Conservation (phyloP, 495 filamentous ascomycete species). For the Hypoxylon subgilvum region DNA sequence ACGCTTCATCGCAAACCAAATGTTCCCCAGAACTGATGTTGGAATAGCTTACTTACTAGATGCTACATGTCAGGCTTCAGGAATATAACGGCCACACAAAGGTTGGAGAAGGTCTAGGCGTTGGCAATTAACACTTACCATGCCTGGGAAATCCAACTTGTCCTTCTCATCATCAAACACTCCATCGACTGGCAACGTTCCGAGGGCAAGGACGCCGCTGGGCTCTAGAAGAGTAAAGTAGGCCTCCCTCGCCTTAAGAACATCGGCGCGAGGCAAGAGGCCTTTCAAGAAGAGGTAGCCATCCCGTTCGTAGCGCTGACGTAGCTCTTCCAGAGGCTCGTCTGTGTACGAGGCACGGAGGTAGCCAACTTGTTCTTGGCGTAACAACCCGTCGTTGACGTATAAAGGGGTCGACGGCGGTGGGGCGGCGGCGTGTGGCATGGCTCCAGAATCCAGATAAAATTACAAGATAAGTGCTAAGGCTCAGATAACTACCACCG, state of each 20-base stretch:
- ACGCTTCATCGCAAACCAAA: too few relatives aligned
- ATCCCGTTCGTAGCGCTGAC: constrained; percentile 59
- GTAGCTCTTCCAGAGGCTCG: constrained; percentile 54
- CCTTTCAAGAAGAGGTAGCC: constrained; percentile 68
- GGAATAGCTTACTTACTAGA: constrained; percentile 1
- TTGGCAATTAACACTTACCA: constrained; percentile 42
- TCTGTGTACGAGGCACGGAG: constrained; percentile 44
- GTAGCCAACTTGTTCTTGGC: constrained; percentile 50
- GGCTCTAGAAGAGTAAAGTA: constrained; percentile 64
- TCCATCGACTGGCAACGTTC: constrained; percentile 46
- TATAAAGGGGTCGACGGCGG: constrained; percentile 12
- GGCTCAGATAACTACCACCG: too few relatives aligned
- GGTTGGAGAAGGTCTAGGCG: too few relatives aligned
- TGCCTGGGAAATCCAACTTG: constrained; percentile 59
- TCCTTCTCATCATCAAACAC: constrained; percentile 59
- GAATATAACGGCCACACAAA: neutral
- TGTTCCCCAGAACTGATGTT: neutral
- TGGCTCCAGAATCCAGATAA: too few relatives aligned
- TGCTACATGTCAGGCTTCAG: neutral
- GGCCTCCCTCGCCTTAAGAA: constrained; percentile 57
- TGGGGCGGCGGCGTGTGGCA: constrained; percentile 19
- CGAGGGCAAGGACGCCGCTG: constrained; percentile 61
- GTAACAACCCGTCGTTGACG: constrained; percentile 63
- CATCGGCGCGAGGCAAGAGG: constrained; percentile 62
- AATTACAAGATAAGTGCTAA: too few relatives aligned